A percentile compares a stretch with the other conserved stretches of the same genome.
Evolutionary conservation across 2,329 filamentous ascomycete species (phyloP).

Genomic region (Paecilomyces dactylethromorphus): DNA sequence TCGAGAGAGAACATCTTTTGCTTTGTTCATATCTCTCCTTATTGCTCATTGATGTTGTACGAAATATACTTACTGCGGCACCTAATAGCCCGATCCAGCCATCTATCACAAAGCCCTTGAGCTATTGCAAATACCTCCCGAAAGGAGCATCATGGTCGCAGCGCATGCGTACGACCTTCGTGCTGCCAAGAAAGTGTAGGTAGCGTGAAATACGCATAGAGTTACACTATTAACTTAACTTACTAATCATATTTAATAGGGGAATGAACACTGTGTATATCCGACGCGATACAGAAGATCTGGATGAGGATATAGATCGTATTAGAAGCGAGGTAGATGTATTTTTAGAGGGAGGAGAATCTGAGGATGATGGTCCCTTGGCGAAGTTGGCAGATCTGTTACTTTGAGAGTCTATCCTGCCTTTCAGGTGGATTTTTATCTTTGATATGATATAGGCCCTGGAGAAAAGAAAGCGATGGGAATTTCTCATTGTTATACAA

Average conservation of each 20-base stretch:
- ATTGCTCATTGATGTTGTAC: neutral
- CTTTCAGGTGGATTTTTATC: too few species aligned
- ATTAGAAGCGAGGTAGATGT: neutral
- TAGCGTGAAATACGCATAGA: constrained; percentile 13
- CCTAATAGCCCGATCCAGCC: constrained; percentile 37
- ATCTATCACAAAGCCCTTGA: constrained; percentile 42
- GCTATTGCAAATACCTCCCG: constrained; percentile 37
- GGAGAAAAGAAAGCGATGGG: too few species aligned
- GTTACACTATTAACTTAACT: neutral
- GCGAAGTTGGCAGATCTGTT: neutral
- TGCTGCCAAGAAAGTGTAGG: constrained; percentile 42
- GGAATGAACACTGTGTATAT: neutral
- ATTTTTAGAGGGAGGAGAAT: neutral
- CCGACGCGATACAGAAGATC: neutral
- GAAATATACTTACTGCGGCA: too few species aligned
- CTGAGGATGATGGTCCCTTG: neutral
- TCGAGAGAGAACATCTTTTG: neutral
- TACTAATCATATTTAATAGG: neutral
- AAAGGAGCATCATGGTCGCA: constrained; percentile 47
- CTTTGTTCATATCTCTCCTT: neutral
- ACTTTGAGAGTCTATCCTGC: too few species aligned
- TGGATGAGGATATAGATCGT: neutral
- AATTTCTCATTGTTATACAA: too few species aligned
- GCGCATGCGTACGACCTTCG: constrained; percentile 50
- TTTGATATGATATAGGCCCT: too few species aligned